These are phyloP conservation scores for Cryptococcus floricola DNA, from an alignment of 1,284 basidiomycete species.

Conservation along the genomic window DNA sequence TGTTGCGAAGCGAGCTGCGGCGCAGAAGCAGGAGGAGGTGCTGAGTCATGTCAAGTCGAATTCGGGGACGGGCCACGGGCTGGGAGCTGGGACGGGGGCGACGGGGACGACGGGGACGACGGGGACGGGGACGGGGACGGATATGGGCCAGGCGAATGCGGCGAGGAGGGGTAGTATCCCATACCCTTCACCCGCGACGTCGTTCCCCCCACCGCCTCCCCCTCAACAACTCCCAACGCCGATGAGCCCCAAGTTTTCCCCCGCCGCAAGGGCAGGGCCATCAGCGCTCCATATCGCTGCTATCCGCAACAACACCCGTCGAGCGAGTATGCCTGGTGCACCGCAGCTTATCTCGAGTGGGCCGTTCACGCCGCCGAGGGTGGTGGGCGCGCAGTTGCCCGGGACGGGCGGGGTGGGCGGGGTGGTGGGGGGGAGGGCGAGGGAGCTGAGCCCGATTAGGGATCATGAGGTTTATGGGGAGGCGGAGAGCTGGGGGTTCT, in stretches of 20 bases:
- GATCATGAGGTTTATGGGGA: slow-evolving; percentile 25
- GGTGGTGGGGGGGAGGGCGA: slow-evolving; percentile 1
- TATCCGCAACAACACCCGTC: slow-evolving; percentile 40
- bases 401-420: too few species aligned
- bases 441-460: slow-evolving; percentile 38
- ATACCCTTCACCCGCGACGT: slow-evolving; percentile 32
- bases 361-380: slow-evolving; percentile 43
- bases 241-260: slow-evolving; percentile 31
- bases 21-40: slow-evolving; percentile 4
- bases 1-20: slow-evolving; percentile 25
- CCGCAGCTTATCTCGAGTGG: slow-evolving; percentile 39
- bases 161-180: slow-evolving; percentile 38
- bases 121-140: too few species aligned
- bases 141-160: slow-evolving; percentile 28
- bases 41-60: background rate
- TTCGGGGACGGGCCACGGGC: background rate
- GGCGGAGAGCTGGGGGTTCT: slow-evolving; percentile 9
- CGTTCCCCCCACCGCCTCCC: background rate
- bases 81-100: background rate
- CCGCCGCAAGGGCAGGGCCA: slow-evolving; percentile 28
- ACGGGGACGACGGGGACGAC: background rate
- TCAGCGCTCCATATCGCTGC: slow-evolving; percentile 36
- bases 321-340: slow-evolving; percentile 38
- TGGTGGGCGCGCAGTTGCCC: slow-evolving; percentile 19
- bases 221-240: background rate